Conservation (phyloP, 2,329 filamentous ascomycete species). For the Furcasterigmium sp. region DNA sequence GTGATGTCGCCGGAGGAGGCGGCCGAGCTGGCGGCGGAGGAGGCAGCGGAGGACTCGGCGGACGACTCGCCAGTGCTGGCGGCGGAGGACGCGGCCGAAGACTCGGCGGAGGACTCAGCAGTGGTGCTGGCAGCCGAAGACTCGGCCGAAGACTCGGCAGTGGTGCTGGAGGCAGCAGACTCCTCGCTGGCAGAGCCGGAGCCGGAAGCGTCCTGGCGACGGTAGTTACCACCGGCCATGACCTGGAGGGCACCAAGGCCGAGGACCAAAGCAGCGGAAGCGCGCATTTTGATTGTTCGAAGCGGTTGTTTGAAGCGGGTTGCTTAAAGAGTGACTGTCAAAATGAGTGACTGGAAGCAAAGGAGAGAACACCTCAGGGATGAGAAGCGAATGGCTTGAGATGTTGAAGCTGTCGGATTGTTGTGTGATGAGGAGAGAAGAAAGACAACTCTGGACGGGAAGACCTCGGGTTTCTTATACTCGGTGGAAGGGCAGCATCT, state of each 20-base stretch:
- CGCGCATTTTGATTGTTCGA: slow-evolving; percentile 1
- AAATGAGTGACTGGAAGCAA: slow-evolving; percentile 1
- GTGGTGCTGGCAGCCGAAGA: background rate
- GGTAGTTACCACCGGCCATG: background rate
- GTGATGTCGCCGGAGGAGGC: too few relatives aligned
- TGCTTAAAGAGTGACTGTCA: slow-evolving; percentile 4
- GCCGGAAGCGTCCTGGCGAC: background rate
- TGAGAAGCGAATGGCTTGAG: background rate
- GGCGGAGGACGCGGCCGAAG: background rate
- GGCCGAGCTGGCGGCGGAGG: too few relatives aligned
- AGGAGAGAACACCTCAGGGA: slow-evolving; percentile 1
- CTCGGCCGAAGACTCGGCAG: too few relatives aligned
- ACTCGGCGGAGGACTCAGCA: background rate
- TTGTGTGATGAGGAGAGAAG: slow-evolving; percentile 4
- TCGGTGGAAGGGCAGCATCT: too few relatives aligned
- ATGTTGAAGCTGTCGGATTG: slow-evolving; percentile 1
- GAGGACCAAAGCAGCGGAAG: background rate
- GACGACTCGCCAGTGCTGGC: background rate
- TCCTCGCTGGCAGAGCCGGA: slow-evolving; percentile 22
- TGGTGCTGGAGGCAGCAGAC: background rate
- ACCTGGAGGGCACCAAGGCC: slow-evolving; percentile 1
- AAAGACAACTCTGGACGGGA: background rate
- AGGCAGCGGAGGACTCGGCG: background rate
- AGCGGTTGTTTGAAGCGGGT: too few relatives aligned
- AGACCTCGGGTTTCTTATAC: slow-evolving; percentile 1